Base-by-base conservation (phyloP, 208 protist genomes). In the Vickermania spadyakhi region DNA sequence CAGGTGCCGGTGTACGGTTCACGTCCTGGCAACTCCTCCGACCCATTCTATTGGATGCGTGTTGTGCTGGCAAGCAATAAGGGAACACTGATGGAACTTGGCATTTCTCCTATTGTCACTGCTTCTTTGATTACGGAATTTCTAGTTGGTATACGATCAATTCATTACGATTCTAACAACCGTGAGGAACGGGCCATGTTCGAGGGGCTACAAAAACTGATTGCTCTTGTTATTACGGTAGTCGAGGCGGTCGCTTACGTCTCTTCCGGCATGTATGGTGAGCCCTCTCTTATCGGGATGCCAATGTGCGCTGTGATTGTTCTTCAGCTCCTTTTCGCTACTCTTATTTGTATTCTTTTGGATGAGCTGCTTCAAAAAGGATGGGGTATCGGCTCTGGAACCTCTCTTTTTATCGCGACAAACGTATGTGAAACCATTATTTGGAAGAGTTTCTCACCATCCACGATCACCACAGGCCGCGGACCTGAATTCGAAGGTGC, bases 371-470 rank as follows among this genome's bases (percentile, higher is more conserved):
- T 99, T 55, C 96, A 99, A 75, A 99, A 99, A 73, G 98, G 99
- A 25, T 99, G 99, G 87, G 99, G 99, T 60, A 88, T 99, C 31
- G 98, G 98, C 57, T 97, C 89, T 31, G 99, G 98, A 69, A 99
- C 99, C 31, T 99, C 98, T 3, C 85, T 99, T 27, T 99, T 99
- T 86, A 99, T 99, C 71, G 97, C 99, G 36, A 99, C 98, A 52
- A 99, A 99, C 84, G 98, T 99, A 56, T 99, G 99, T 81, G 99
- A 99, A 77, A 99, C 88, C 3, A 99, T 99, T 67, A 77, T 99
- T 25, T 99, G 99, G 99, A 99, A 99, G 77, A 79, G 96, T 22
- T 99, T 99, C 80, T 98, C 93, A 4, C 98, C 98, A 28, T 98
- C 90, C 51, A 99, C 98, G 28, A 91, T 99, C 82, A 99, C 98